These are phyloP conservation scores for Wickerhamiella allomyrinae DNA, from an alignment of 805 yeast genomes.

Conservation along the genomic window DNA sequence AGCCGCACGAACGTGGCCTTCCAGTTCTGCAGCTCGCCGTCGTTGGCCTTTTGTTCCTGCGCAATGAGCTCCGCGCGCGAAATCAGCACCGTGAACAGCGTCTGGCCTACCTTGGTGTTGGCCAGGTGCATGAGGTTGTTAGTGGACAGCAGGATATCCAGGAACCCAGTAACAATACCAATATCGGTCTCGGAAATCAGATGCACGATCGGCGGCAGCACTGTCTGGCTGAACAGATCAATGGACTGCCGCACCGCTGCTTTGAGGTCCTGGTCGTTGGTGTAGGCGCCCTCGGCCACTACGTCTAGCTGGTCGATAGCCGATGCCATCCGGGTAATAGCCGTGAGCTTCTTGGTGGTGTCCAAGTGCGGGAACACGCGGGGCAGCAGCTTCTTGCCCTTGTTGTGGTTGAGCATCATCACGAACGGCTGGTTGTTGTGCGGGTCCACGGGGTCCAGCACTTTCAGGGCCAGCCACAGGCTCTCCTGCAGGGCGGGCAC, in stretches of 20 bases:
- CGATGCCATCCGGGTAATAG: constrained; percentile 64
- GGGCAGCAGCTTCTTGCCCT: constrained; percentile 79
- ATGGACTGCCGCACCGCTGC: constrained; percentile 41
- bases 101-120: constrained; percentile 64
- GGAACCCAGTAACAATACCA: constrained; percentile 61
- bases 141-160: constrained; percentile 57
- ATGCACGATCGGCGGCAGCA: constrained; percentile 70
- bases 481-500: constrained; percentile 22
- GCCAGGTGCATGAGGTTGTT: constrained; percentile 37
- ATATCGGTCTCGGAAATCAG: constrained; percentile 71
- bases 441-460: constrained; percentile 23
- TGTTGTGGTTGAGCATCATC: constrained; percentile 67
- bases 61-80: constrained; percentile 85
- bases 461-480: constrained; percentile 67
- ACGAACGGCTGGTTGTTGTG: constrained; percentile 52
- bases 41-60: constrained; percentile 43
- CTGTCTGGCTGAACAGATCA: constrained; percentile 66
- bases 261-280: constrained; percentile 17
- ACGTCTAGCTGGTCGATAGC: constrained; percentile 70
- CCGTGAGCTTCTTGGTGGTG: constrained; percentile 60
- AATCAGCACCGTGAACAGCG: constrained; percentile 75
- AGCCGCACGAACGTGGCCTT: constrained; percentile 64
- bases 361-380: constrained; percentile 73
- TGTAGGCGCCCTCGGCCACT: constrained; percentile 63
- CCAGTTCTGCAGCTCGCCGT: constrained; percentile 56